phyloP scores from a whole-genome alignment of 1,284 basidiomycete species.

The Entoloma clypeatum region DNA sequence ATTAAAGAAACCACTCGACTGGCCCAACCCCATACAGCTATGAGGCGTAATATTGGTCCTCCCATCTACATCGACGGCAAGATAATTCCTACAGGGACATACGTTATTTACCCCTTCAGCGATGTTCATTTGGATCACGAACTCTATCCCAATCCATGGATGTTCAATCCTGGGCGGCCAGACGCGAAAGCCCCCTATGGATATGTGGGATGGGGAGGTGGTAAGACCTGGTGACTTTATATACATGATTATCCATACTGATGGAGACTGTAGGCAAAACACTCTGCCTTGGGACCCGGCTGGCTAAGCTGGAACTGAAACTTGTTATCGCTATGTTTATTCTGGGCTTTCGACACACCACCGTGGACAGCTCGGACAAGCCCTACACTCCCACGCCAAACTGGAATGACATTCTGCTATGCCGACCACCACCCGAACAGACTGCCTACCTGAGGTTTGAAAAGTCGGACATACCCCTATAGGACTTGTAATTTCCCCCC shows the following conservation, averaged over 20 bases:
- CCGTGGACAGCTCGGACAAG: constrained; percentile 50
- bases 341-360: constrained; percentile 52
- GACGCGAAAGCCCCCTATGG: constrained; percentile 46
- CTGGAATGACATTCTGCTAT: constrained; percentile 71
- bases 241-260: constrained; percentile 16
- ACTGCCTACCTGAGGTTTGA: constrained; percentile 52
- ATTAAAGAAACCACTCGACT: constrained; percentile 71
- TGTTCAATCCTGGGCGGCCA: constrained; percentile 59
- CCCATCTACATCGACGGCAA: constrained; percentile 61
- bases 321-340: constrained; percentile 61
- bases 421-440: constrained; percentile 56
- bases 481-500: constrained; percentile 17
- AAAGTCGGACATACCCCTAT: constrained; percentile 34
- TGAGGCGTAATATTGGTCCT: constrained; percentile 71
- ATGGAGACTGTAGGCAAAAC: constrained; percentile 49
- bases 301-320: constrained; percentile 69
- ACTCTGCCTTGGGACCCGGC: constrained; percentile 62
- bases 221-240: constrained; percentile 39
- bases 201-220: constrained; percentile 75
- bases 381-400: constrained; percentile 48
- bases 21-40: constrained; percentile 72
- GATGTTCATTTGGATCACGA: constrained; percentile 68
- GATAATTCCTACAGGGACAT: constrained; percentile 63
- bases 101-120: constrained; percentile 72
- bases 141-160: constrained; percentile 70